Evolutionary conservation across 106 monocot genomes (phyloP), one percentile per base, ranked within the genome.

Genomic region (Acorus gramineus): DNA sequence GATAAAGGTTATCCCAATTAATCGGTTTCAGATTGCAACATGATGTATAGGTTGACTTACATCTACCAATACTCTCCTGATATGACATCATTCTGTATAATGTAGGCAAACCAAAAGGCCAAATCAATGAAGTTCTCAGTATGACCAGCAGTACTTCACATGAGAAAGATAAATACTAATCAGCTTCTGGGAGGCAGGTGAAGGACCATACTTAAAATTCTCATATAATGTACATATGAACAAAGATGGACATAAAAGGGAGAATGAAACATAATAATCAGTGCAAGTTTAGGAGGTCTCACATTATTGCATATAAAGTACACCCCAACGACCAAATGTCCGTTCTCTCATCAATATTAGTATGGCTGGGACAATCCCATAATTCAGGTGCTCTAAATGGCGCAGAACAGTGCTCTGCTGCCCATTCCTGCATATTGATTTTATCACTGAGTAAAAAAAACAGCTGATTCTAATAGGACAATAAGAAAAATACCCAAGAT

Each of bases 261-360:
- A 60, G 8, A 11, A 76, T 10, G 66, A 52, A 3, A 64, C 10
- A 52, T 42, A 8, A 14, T 64, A 8, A 46, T 9, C 12, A 63
- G n/a, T 4, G 28, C 28, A 28, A 28, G 28, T 28, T 28, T 28
- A 52, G 8, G 6, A 43, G 57, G 8, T 6, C 86, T 91, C 66
- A 96, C 96, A 96, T 96, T 79, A 85, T 87, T 67, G 96, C 96
- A 85, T 85, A 96, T 13, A 96, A 53, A 56, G 96, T 91, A 60
- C 96, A 96, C 49, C 96, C 96, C 4, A 96, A 57, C 46, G 96
- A 90, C 96, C 96, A 96, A 66, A 96, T 85, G 54, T 96, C 96
- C 59, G 96, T 91, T 64, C 87, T 87, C 70, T 87, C 90, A 81
- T 96, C 91, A 72, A 96, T 85, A 58, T 87, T 74, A 50, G 83